phyloP scores from a whole-genome alignment of 352 stramenopile species.

The Phytophthora idaei region DNA sequence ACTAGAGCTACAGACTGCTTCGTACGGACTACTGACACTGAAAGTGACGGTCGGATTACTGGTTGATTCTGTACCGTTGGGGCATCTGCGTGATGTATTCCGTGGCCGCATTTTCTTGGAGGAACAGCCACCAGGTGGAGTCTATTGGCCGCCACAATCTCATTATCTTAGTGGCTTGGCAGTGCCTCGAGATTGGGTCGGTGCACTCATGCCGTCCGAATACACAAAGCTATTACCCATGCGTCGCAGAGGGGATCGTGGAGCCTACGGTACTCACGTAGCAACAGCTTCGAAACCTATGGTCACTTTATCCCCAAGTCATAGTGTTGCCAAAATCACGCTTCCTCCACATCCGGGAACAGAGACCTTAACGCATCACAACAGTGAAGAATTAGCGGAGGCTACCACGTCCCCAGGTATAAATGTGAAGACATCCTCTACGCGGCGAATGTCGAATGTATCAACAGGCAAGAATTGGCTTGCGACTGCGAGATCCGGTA shows the following conservation, averaged over 20 bases:
- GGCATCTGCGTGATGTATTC: constrained; percentile 61
- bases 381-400: constrained; percentile 6
- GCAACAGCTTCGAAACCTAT: not conserved
- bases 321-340: not conserved
- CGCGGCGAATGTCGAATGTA: constrained; percentile 1
- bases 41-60: constrained; percentile 78
- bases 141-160: constrained; percentile 69
- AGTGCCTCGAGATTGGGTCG: constrained; percentile 70
- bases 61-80: constrained; percentile 61
- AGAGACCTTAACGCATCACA: not conserved
- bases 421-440: not conserved
- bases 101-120: constrained; percentile 53
- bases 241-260: constrained; percentile 16
- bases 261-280: not conserved
- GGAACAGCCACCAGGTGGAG: constrained; percentile 43
- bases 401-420: not conserved
- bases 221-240: constrained; percentile 70
- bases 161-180: constrained; percentile 51
- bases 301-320: not conserved
- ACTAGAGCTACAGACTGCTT: constrained; percentile 65
- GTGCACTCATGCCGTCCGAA: constrained; percentile 68
- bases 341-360: too few species aligned
- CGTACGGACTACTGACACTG: constrained; percentile 65
- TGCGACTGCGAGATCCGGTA: not conserved
- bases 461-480: constrained; percentile 7